Evolutionary conservation across 495 filamentous ascomycete species (phyloP).

Genomic region (Tuber brumale): DNA sequence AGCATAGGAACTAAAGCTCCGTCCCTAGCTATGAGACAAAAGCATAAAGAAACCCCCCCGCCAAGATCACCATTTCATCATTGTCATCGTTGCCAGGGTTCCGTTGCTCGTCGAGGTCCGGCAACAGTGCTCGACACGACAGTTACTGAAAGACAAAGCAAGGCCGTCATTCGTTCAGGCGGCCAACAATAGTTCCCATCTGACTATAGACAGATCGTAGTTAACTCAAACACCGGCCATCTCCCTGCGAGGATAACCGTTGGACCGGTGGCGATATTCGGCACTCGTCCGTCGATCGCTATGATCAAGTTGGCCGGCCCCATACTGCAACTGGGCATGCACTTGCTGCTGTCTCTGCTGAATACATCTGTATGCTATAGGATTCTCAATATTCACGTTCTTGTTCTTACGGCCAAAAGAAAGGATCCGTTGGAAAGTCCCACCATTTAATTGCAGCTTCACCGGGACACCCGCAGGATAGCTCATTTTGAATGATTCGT

Average conservation of each 20-base stretch:
- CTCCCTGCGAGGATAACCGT: conserved; percentile 1
- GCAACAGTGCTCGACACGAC: conserved; percentile 29
- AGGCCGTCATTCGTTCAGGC: not conserved
- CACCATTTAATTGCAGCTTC: conserved; percentile 40
- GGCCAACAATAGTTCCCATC: not conserved
- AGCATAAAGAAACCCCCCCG: not conserved
- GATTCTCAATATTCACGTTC: conserved; percentile 39
- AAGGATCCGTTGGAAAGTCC: conserved; percentile 25
- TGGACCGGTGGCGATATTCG: conserved; percentile 32
- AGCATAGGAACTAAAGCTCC: conserved; percentile 13
- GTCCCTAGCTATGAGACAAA: not conserved
- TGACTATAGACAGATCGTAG: not conserved
- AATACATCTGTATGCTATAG: conserved; percentile 38
- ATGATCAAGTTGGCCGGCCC: conserved; percentile 27
- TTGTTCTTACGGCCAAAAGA: conserved; percentile 25
- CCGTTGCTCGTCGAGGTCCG: conserved; percentile 11
- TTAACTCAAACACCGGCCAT: conserved; percentile 2
- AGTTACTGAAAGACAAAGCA: not conserved
- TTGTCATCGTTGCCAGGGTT: conserved; percentile 2
- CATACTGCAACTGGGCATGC: conserved; percentile 37
- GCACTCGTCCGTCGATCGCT: conserved; percentile 29
- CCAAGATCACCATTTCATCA: conserved; percentile 11
- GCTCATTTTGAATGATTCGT: conserved; percentile 40
- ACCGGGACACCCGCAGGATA: conserved; percentile 38
- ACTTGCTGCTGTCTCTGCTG: conserved; percentile 41